phyloP scores from a whole-genome alignment of 768 basidiomycete species.

The Suillus brevipes region DNA sequence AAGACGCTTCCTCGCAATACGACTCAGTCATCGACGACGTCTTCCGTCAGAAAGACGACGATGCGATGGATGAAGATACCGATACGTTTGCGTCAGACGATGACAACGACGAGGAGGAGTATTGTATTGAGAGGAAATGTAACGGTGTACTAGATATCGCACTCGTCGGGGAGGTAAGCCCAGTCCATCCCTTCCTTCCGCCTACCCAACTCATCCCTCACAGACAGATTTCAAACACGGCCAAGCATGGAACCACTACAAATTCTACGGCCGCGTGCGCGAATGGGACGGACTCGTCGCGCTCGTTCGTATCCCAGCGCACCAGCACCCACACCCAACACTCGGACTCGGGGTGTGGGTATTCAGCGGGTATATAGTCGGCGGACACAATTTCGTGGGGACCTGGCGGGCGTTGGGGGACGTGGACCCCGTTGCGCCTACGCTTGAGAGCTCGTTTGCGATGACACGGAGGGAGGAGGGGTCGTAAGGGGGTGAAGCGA shows the following conservation, averaged over 20 bases:
- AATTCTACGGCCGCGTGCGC: constrained; percentile 53
- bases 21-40: neutral
- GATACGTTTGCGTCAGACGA: constrained; percentile 25
- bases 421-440: constrained; percentile 45
- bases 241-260: constrained; percentile 48
- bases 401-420: constrained; percentile 58
- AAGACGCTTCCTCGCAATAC: neutral
- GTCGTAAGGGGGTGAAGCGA: neutral
- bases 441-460: constrained; percentile 65
- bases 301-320: constrained; percentile 44
- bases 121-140: constrained; percentile 38
- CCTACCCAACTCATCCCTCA: neutral
- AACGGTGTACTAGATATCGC: constrained; percentile 61
- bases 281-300: constrained; percentile 62
- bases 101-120: constrained; percentile 22
- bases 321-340: neutral
- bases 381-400: constrained; percentile 65
- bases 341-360: constrained; percentile 36
- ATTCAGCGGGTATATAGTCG: constrained; percentile 73
- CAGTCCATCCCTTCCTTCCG: neutral
- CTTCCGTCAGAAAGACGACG: constrained; percentile 3
- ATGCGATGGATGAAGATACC: constrained; percentile 15
- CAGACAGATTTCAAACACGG: constrained; percentile 52
- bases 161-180: constrained; percentile 56
- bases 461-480: constrained; percentile 38